Evolutionary conservation across 306 rosid species (phyloP), one percentile per base, ranked within the genome.

Genomic region (Neltuma alba): DNA sequence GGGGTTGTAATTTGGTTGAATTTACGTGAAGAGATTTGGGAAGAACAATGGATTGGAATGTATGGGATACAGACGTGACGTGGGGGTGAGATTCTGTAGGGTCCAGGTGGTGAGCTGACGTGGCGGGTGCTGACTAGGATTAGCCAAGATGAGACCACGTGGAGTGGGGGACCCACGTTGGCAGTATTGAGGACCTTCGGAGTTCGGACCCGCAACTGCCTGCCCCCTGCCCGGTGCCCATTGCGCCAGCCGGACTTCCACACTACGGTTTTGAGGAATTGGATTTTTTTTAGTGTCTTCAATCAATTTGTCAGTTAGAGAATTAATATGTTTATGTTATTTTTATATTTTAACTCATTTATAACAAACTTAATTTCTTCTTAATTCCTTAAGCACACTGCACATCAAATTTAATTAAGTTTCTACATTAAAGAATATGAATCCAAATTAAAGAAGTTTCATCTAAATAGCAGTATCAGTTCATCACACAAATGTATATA

Each of bases 141-240:
- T 14, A 5, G 31, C 75, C 50, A 70, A 1, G 28, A 64, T 10
- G 75, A 42, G 38, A 44, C 85, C 94, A 85, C 89, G 87, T 82
- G 90, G 89, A 84, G 62, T 6, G 77, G 80, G 80, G 74, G 72
- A 58, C 81, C 50, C 79, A 36, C 38, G 38, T 64, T 18, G 71
- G 55, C 28, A 20, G 60, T 7, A 1, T n/a, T n/a, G n/a, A 21
- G 27, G 25, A 79, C 15, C 54, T 55, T 74, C 4, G 25, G 73
- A 86, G 76, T 80, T 16, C 80, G 83, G 81, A 82, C 70, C 70
- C 80, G 86, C 60, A 63, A 81, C 75, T 48, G 27, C 5, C 57
- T 63, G 64, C 86, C 76, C 76, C 5, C 57, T 63, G 64, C 86
- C 76, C 76, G 84, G 36, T 80, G 83, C 88, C 90, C 94, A 86